Base-by-base conservation (phyloP, 2,329 filamentous ascomycete genomes). In the Septoria petroselini region DNA sequence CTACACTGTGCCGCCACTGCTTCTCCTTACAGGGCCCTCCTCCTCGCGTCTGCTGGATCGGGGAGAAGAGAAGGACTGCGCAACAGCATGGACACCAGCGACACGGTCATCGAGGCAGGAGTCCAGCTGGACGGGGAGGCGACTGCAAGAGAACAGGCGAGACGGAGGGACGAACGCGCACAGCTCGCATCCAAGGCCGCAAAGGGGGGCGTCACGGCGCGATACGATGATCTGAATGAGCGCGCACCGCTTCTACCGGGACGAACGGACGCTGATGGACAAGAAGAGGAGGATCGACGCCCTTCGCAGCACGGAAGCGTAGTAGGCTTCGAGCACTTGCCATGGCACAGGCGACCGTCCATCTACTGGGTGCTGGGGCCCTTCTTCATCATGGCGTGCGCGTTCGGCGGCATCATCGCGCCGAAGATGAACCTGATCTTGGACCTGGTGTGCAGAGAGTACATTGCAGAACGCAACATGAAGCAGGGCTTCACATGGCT, bases 371-470 rank as follows among this genome's bases (percentile, higher is more conserved):
- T 97, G 3, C 69, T 97, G 6, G 81, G 80, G 0, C 87, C 90
- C 0, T 93, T 91, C 69, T 76, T 86, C 48, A 70, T 95, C 37
- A 91, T 89, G 65, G 88, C 89, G 0, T 74, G 94, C 46, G 90
- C 91, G 0, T 91, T 93, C 68, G 93, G 91, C 25, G 89, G 88
- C 49, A 80, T 88, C 5, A 75, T 93, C 6, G 88, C 96, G 7
- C 91, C 91, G 7, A 93, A 86, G 67, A 76, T 95, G 55, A 95
- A 95, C 64, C 72, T 96, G 70, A 88, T 95, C 55, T 77, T 95
- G 54, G 79, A 84, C 50, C 76, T 98, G 21, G 81, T 97, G 44
- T 98, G 93, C 69, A 81, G 83, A 55, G 79, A 86, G 53, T 94
- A 95, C 69, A 85, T 93, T 58, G 78, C 83, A 18, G 85, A 94